Conservation (phyloP, 768 basidiomycete species). For the Ramaria sp. region DNA sequence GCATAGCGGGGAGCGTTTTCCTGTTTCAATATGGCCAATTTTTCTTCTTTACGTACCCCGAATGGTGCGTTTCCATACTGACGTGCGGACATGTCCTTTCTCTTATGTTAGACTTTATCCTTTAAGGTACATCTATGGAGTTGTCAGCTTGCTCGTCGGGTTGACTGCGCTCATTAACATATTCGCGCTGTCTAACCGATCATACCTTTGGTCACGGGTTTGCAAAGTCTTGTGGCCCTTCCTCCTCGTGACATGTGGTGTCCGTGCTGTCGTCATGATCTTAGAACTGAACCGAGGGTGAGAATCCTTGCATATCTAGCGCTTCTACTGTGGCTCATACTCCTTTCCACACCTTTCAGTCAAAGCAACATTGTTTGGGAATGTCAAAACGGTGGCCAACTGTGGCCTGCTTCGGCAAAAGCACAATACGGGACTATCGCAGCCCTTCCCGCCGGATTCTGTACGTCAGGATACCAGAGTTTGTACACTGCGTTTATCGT, state of each 20-base stretch:
- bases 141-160: constrained; percentile 45
- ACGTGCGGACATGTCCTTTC: not conserved
- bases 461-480: constrained; percentile 45
- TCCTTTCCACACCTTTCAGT: constrained; percentile 22
- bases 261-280: constrained; percentile 64
- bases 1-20: constrained; percentile 53
- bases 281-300: constrained; percentile 61
- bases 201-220: constrained; percentile 56
- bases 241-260: constrained; percentile 48
- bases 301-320: constrained; percentile 6
- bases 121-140: constrained; percentile 58
- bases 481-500: constrained; percentile 58
- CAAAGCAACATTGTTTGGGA: constrained; percentile 64
- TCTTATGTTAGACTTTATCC: not conserved
- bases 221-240: constrained; percentile 63
- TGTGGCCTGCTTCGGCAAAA: constrained; percentile 35
- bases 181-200: constrained; percentile 55
- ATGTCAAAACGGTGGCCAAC: constrained; percentile 58
- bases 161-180: constrained; percentile 40
- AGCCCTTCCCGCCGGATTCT: constrained; percentile 44
- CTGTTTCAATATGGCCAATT: constrained; percentile 51
- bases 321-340: not conserved
- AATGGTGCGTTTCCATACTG: constrained; percentile 35
- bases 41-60: constrained; percentile 52
- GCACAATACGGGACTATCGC: constrained; percentile 31